These are phyloP conservation scores for Aspergillus versicolor DNA, from an alignment of 2,329 filamentous ascomycete species.

Conservation along the genomic window DNA sequence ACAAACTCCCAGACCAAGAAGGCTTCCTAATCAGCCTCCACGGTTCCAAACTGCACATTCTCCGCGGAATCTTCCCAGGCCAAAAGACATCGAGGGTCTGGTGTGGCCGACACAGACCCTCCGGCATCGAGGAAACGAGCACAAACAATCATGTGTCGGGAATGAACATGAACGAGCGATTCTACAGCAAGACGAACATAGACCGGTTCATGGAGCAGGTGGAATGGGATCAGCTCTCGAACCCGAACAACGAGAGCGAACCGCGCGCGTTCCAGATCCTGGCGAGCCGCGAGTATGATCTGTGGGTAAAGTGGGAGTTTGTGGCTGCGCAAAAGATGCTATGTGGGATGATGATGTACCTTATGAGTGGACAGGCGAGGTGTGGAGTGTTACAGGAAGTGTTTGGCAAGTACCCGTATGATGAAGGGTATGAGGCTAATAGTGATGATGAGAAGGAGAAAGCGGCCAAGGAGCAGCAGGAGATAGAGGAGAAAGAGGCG, in stretches of 20 bases:
- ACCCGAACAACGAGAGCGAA: slow-evolving; percentile 17
- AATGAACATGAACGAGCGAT: slow-evolving; percentile 5
- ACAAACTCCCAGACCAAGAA: slow-evolving; percentile 32
- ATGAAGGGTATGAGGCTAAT: slow-evolving; percentile 9
- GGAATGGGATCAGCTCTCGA: slow-evolving; percentile 15
- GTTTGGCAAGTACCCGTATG: slow-evolving; percentile 21
- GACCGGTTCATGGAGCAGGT: slow-evolving; percentile 18
- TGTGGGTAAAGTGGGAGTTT: slow-evolving; percentile 26
- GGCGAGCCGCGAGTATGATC: slow-evolving; percentile 27
- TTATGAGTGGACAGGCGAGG: slow-evolving; percentile 27
- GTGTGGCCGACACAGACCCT: slow-evolving; percentile 19
- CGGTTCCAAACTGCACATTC: slow-evolving; percentile 28
- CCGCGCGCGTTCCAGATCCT: slow-evolving; percentile 23
- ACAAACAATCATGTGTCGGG: neutral
- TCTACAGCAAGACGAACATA: slow-evolving; percentile 19
- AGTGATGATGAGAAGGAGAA: slow-evolving; percentile 6
- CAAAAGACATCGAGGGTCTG: slow-evolving; percentile 27
- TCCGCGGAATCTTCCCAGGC: slow-evolving; percentile 29
- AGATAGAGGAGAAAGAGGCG: slow-evolving; percentile 12
- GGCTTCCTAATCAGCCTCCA: slow-evolving; percentile 28
- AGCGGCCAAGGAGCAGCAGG: slow-evolving; percentile 9
- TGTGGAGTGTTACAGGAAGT: slow-evolving; percentile 24
- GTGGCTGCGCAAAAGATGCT: slow-evolving; percentile 17
- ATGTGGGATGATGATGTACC: slow-evolving; percentile 24
- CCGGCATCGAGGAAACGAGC: neutral